A percentile compares a stretch with the other conserved stretches of the same genome.
These are phyloP conservation scores for Pythium dissimile DNA, from an alignment of 352 stramenopile genomes.

Conservation along the genomic window DNA sequence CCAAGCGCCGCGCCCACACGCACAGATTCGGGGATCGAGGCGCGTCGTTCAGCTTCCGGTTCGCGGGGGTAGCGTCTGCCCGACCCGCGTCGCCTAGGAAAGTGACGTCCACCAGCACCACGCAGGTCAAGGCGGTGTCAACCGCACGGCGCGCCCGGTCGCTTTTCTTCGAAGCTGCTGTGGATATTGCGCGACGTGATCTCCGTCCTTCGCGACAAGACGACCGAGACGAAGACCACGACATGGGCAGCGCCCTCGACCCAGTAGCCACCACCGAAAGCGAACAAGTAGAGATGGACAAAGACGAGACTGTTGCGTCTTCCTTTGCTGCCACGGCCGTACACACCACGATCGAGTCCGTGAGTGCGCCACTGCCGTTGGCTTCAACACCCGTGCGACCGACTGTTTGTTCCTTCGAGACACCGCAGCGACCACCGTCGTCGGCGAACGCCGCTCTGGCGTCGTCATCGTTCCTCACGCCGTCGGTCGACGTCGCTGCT, in stretches of 20 bases:
- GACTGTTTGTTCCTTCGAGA: conserved; percentile 1
- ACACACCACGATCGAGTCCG: too few species aligned
- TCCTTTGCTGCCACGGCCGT: too few species aligned
- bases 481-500: too few species aligned
- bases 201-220: not conserved
- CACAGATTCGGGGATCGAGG: conserved; percentile 61
- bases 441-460: not conserved
- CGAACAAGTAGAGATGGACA: conserved; percentile 7
- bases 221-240: not conserved
- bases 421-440: conserved; percentile 5
- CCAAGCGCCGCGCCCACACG: conserved; percentile 43
- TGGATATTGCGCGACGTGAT: conserved; percentile 7
- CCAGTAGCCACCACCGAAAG: not conserved
- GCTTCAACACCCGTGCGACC: not conserved
- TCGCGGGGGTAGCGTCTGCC: conserved; percentile 16
- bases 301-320: too few species aligned
- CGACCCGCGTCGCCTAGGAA: conserved; percentile 2
- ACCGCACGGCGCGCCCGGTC: conserved; percentile 7
- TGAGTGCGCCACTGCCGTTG: too few species aligned
- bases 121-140: too few species aligned
- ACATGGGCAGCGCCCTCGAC: not conserved
- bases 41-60: conserved; percentile 41
- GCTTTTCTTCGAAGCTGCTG: conserved; percentile 11
- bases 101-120: not conserved
- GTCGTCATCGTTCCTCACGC: conserved; percentile 29